Evolutionary conservation across 73 alveolate species (phyloP).

Genomic region (Uronychia setigera): DNA sequence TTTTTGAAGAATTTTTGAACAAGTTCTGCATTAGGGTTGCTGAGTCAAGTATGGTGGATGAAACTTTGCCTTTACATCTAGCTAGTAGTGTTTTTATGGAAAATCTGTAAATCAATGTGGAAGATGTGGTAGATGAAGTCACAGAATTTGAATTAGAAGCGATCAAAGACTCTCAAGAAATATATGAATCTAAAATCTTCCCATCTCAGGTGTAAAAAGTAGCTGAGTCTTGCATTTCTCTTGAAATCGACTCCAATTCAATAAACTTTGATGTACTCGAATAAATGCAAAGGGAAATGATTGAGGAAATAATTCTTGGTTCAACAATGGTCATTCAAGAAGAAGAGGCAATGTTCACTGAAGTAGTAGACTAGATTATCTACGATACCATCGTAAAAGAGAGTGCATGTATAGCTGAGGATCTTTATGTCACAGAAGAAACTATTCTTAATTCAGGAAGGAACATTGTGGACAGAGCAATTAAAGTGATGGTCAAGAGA

Average conservation of each 20-base stretch:
- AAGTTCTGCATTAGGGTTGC: not conserved
- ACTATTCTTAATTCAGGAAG: not conserved
- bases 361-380: not conserved
- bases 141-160: not conserved
- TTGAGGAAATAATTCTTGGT: not conserved
- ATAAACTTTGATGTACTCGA: not conserved
- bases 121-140: not conserved
- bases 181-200: not conserved
- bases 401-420: not conserved
- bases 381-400: not conserved
- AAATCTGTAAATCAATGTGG: not conserved
- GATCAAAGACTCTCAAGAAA: not conserved
- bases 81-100: not conserved
- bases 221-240: not conserved
- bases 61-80: not conserved
- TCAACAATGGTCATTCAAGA: not conserved
- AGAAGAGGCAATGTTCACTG: not conserved
- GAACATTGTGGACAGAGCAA: not conserved
- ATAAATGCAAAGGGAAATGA: not conserved
- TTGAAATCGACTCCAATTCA: not conserved
- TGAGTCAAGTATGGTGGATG: not conserved
- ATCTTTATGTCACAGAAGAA: not conserved
- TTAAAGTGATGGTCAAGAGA: not conserved
- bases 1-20: not conserved
- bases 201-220: not conserved